Evolutionary conservation across 2,329 filamentous ascomycete species (phyloP), one percentile per base, ranked within the genome.

Genomic region (Moelleriella libera): DNA sequence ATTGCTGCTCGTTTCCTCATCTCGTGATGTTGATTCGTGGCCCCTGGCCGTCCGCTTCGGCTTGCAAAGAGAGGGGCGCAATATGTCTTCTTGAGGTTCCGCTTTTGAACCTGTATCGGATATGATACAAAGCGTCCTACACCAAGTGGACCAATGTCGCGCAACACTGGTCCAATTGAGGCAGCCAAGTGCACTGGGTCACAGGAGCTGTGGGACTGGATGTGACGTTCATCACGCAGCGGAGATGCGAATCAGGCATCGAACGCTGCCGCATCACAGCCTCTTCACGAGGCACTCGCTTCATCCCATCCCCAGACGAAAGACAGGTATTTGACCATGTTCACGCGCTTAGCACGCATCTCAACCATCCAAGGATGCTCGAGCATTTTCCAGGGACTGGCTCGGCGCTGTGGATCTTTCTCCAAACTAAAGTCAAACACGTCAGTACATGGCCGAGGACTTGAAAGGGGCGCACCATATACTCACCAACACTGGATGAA

Each of bases 281-380:
- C 7, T 29, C 4, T 44, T 31, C 14, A 43, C 45, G 37, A 45
- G 30, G 45, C 14, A 11, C 44, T 37, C 14, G 45, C 30, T n/a
- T 88, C 81, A 53, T 92, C 82, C 92, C 92, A 98, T 50, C 89
- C 92, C 92, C 92, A 98, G 42, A 98, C 92, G 57, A 92, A 88
- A 51, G 83, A 81, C 50, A 98, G 76, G 66, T 96, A 98, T 59
- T 88, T 85, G 54, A 80, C 80, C 89, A 98, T 97, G 67, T 97
- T 97, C 63, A 98, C 92, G 56, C 92, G 87, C 73, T 96, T 97
- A 47, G 80, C 75, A 59, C 83, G 84, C 87, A 97, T 97, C 60
- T 98, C 92, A 41, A 87, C 72, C 83, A 98, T 95, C 92, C 92
- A 98, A 2, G 92, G 92, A 68, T 98, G 92, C 62, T 98, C 92